Percentiles rank a stretch among this genome's conserved stretches.
Evolutionary conservation across 345 rosid species (phyloP).

Genomic region (Populus nigra): DNA sequence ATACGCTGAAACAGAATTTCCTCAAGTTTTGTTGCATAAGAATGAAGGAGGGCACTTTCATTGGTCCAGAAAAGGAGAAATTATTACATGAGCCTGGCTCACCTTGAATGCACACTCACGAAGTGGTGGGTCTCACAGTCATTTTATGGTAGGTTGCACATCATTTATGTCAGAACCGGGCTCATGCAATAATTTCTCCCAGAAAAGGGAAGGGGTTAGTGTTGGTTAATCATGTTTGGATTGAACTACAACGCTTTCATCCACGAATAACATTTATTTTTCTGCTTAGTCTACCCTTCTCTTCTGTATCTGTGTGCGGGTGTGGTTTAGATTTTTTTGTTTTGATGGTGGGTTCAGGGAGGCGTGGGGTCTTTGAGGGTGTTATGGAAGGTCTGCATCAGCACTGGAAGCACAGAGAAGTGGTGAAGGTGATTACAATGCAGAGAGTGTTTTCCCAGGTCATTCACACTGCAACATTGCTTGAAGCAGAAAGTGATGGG

Average conservation of each 20-base stretch:
- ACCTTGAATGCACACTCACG: too few relatives aligned
- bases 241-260: too few relatives aligned
- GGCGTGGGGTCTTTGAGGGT: constrained; percentile 83
- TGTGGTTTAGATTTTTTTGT: neutral
- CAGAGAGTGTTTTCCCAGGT: constrained; percentile 58
- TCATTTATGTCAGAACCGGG: too few relatives aligned
- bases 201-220: too few relatives aligned
- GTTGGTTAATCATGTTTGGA: too few relatives aligned
- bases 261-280: too few relatives aligned
- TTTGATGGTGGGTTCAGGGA: constrained; percentile 45
- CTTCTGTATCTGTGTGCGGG: neutral
- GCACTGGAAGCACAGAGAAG: constrained; percentile 92
- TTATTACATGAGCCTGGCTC: too few relatives aligned
- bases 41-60: neutral
- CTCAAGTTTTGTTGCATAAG: neutral
- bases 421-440: constrained; percentile 71
- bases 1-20: neutral
- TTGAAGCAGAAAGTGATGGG: constrained; percentile 81
- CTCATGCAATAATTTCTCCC: too few relatives aligned
- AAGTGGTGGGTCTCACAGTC: too few relatives aligned
- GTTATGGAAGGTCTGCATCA: constrained; percentile 84
- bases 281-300: neutral
- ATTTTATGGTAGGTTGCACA: too few relatives aligned
- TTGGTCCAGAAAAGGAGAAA: too few relatives aligned
- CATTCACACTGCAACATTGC: constrained; percentile 56